These are phyloP conservation scores for Irineochytrium annulatum DNA, from an alignment of 192 early-diverging fungal species.

Conservation along the genomic window DNA sequence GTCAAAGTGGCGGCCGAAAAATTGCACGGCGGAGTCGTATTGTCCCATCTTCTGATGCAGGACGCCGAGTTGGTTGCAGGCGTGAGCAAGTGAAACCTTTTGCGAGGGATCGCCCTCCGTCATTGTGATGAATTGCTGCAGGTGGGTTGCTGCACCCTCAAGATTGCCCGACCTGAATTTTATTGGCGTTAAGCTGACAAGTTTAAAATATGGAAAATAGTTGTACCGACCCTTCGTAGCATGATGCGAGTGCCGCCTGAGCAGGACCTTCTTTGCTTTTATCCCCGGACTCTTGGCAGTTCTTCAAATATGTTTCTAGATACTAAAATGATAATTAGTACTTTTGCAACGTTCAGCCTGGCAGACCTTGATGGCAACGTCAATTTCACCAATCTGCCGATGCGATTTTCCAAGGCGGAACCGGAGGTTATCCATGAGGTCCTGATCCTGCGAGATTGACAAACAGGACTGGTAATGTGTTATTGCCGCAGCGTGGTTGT, in stretches of 20 bases:
- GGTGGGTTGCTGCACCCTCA: constrained; percentile 20
- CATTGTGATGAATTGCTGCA: constrained; percentile 33
- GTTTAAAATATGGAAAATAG: neutral
- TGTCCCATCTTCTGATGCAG: constrained; percentile 42
- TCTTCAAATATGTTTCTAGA: constrained; percentile 37
- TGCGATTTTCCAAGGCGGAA: constrained; percentile 32
- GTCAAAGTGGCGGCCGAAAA: constrained; percentile 42
- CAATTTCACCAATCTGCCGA: constrained; percentile 24
- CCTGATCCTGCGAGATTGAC: constrained; percentile 27
- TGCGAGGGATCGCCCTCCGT: constrained; percentile 31
- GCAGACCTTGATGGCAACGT: constrained; percentile 28
- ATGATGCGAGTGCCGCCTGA: constrained; percentile 38
- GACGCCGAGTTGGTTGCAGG: constrained; percentile 46
- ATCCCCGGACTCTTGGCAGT: constrained; percentile 22
- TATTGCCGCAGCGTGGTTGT: constrained; percentile 31
- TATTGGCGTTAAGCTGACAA: neutral
- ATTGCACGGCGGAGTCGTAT: constrained; percentile 32
- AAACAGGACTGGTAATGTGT: constrained; percentile 31
- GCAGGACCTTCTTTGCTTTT: constrained; percentile 35
- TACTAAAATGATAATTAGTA: constrained; percentile 16
- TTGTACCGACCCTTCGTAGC: constrained; percentile 40
- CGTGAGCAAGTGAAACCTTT: constrained; percentile 31
- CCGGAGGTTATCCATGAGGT: constrained; percentile 29
- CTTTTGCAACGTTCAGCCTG: neutral
- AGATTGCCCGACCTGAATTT: constrained; percentile 35